Evolutionary conservation across 352 stramenopile genomes (phyloP).

Genomic region (Aphanomyces invadans): DNA sequence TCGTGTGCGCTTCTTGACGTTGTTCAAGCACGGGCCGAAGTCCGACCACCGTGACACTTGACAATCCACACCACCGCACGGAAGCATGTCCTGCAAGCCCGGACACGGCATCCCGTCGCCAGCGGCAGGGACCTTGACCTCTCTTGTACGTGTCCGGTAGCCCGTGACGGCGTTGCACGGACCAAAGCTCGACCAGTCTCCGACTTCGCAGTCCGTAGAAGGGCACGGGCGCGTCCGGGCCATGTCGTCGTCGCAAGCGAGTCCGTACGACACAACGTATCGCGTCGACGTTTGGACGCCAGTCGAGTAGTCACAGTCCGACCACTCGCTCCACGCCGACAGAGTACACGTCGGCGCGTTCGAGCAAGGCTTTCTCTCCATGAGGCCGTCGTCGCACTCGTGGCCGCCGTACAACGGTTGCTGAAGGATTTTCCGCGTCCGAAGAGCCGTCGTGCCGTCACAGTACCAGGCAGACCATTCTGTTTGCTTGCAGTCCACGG

Average conservation of each 20-base stretch:
- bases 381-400: slow-evolving; percentile 17
- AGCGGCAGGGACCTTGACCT: slow-evolving; percentile 27
- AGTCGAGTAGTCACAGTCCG: slow-evolving; percentile 33
- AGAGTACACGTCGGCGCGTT: slow-evolving; percentile 10
- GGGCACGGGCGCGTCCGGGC: neutral
- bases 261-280: slow-evolving; percentile 27
- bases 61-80: slow-evolving; percentile 46
- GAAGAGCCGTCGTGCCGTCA: slow-evolving; percentile 33
- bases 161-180: slow-evolving; percentile 39
- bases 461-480: slow-evolving; percentile 37
- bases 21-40: slow-evolving; percentile 36
- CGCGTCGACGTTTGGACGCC: slow-evolving; percentile 34
- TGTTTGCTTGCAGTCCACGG: slow-evolving; percentile 51
- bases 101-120: slow-evolving; percentile 40
- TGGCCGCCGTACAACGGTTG: slow-evolving; percentile 15
- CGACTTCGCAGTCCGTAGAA: slow-evolving; percentile 37
- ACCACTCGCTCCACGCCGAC: slow-evolving; percentile 40
- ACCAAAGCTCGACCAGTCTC: slow-evolving; percentile 42
- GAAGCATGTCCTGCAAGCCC: slow-evolving; percentile 29
- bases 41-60: slow-evolving; percentile 35
- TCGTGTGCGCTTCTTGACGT: slow-evolving; percentile 34
- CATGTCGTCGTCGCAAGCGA: slow-evolving; percentile 25
- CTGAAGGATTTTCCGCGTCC: slow-evolving; percentile 27
- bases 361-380: slow-evolving; percentile 18
- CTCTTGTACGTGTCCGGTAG: slow-evolving; percentile 33